phyloP scores from a whole-genome alignment of 1,284 basidiomycete species.

The Gomphus bonarii region DNA sequence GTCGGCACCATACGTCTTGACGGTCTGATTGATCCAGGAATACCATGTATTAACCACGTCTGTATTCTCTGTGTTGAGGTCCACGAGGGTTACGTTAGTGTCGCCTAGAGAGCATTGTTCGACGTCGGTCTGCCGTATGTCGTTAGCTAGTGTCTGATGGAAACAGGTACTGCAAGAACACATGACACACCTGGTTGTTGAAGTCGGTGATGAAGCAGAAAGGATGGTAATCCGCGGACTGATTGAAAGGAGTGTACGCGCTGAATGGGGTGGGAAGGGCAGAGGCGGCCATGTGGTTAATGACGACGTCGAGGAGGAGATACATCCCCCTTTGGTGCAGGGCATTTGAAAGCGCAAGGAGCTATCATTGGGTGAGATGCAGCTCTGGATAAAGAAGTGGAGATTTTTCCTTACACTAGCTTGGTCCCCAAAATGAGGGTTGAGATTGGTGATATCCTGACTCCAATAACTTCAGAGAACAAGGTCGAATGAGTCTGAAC shows the following conservation, averaged over 20 bases:
- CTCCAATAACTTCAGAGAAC: slow-evolving; percentile 23
- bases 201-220: slow-evolving; percentile 30
- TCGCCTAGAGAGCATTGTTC: slow-evolving; percentile 35
- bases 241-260: slow-evolving; percentile 24
- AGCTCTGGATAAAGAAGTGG: neutral
- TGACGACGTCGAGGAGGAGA: slow-evolving; percentile 37
- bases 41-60: slow-evolving; percentile 25
- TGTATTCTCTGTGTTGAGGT: slow-evolving; percentile 33
- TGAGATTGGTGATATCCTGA: slow-evolving; percentile 22
- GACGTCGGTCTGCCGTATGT: slow-evolving; percentile 27
- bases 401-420: slow-evolving; percentile 19
- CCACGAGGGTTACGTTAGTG: slow-evolving; percentile 24
- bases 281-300: slow-evolving; percentile 32
- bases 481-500: neutral
- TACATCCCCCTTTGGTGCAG: slow-evolving; percentile 33
- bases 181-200: neutral
- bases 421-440: slow-evolving; percentile 29
- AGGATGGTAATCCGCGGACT: slow-evolving; percentile 25
- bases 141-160: neutral
- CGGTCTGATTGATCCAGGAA: slow-evolving; percentile 29
- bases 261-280: slow-evolving; percentile 13
- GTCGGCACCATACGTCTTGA: slow-evolving; percentile 27
- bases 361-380: slow-evolving; percentile 4
- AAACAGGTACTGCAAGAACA: neutral
- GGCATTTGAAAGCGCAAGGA: slow-evolving; percentile 28